Evolutionary conservation across 139 green algal genomes (phyloP).

Genomic region (Desmodesmus armatus): DNA sequence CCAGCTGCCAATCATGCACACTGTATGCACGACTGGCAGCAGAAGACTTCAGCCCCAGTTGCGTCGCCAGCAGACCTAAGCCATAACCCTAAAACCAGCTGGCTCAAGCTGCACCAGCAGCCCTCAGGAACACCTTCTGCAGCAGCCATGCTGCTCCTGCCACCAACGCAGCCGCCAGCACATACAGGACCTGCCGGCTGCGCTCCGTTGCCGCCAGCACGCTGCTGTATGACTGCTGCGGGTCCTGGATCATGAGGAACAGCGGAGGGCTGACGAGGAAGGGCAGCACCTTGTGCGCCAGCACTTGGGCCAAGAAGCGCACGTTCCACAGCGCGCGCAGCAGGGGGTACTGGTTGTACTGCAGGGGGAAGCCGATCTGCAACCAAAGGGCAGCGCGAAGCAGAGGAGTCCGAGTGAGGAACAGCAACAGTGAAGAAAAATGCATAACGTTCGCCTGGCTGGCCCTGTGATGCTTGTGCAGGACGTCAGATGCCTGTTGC

Average conservation of each 20-base stretch:
- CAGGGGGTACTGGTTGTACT: slow-evolving; percentile 44
- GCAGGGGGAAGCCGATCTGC: slow-evolving; percentile 31
- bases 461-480: not conserved
- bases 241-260: slow-evolving; percentile 37
- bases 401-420: not conserved
- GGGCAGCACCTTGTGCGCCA: slow-evolving; percentile 31
- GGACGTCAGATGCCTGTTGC: not conserved
- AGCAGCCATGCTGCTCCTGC: slow-evolving; percentile 18
- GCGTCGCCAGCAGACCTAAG: too few relatives aligned
- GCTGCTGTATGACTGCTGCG: not conserved
- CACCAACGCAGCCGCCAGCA: slow-evolving; percentile 8
- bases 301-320: slow-evolving; percentile 6
- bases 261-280: slow-evolving; percentile 22
- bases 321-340: slow-evolving; percentile 18
- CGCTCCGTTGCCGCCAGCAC: slow-evolving; percentile 12
- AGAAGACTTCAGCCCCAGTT: too few relatives aligned
- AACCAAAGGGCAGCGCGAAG: not conserved
- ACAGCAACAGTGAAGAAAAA: not conserved
- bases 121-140: slow-evolving; percentile 4
- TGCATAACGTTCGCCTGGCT: not conserved
- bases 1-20: too few relatives aligned
- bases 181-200: not conserved
- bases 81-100: too few relatives aligned
- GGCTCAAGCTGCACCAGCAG: not conserved
- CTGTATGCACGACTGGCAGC: too few relatives aligned